A percentile compares a stretch with the other conserved stretches of the same genome.
These are phyloP conservation scores for Marchantia polymorpha DNA, from an alignment of 225 moss, liverwort and hornwort species.

Conservation along the genomic window DNA sequence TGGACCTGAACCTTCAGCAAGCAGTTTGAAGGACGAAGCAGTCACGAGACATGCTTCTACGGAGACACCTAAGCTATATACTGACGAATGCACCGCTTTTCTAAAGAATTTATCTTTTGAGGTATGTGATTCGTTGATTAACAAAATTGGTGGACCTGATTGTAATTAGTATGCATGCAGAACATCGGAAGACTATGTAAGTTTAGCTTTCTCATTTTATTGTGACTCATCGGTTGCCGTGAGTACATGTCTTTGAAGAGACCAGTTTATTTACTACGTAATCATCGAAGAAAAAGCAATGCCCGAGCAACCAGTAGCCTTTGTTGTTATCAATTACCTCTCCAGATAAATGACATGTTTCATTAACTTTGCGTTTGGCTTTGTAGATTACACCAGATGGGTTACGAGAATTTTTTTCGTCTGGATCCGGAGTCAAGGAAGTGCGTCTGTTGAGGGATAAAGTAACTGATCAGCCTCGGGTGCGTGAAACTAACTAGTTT, in stretches of 20 bases:
- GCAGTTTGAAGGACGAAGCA: slow-evolving; percentile 26
- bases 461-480: slow-evolving; percentile 63
- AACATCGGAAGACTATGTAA: too few relatives aligned
- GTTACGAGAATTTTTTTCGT: slow-evolving; percentile 63
- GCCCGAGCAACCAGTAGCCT: not conserved
- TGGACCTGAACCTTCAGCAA: not conserved
- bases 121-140: slow-evolving; percentile 31
- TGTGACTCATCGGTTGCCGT: too few relatives aligned
- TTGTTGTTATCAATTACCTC: not conserved
- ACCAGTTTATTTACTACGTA: too few relatives aligned
- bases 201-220: too few relatives aligned
- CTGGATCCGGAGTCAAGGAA: slow-evolving; percentile 74
- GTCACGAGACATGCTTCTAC: slow-evolving; percentile 27
- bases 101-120: slow-evolving; percentile 77
- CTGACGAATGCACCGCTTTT: slow-evolving; percentile 89
- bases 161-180: too few relatives aligned
- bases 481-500: slow-evolving; percentile 29
- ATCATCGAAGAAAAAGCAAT: too few relatives aligned
- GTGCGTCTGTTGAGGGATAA: slow-evolving; percentile 78
- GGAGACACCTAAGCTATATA: slow-evolving; percentile 50
- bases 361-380: not conserved
- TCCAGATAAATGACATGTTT: not conserved
- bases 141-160: not conserved
- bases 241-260: too few relatives aligned
- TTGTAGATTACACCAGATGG: slow-evolving; percentile 72